Evolutionary conservation across 257 asterid species (phyloP).

Genomic region (Haberlea rhodopensis): DNA sequence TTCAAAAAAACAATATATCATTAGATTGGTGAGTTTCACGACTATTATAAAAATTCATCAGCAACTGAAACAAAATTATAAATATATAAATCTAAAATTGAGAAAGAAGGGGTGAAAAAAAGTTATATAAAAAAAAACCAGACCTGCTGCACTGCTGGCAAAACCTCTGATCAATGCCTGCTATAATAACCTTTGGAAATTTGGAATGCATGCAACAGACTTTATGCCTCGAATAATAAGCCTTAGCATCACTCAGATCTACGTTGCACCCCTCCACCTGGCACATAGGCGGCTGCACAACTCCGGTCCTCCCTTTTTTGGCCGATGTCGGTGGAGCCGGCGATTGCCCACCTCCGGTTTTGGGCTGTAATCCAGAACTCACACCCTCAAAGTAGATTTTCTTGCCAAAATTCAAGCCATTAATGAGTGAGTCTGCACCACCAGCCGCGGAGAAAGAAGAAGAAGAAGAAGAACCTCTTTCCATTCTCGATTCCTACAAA

Average conservation of each 20-base stretch:
- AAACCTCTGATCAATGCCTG: slow-evolving; percentile 87
- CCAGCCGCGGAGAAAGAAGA: slow-evolving; percentile 41
- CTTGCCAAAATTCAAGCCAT: slow-evolving; percentile 76
- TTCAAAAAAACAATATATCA: too few species aligned
- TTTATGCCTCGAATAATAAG: slow-evolving; percentile 90
- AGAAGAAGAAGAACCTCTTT: slow-evolving; percentile 58
- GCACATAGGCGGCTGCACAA: slow-evolving; percentile 63
- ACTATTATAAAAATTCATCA: too few species aligned
- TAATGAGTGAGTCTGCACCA: slow-evolving; percentile 44
- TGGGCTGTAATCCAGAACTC: slow-evolving; percentile 35
- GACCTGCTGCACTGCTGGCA: slow-evolving; percentile 99
- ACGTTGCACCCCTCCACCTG: slow-evolving; percentile 90
- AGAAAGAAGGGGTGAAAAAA: too few species aligned
- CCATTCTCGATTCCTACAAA: slow-evolving; percentile 59
- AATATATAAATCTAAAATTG: too few species aligned
- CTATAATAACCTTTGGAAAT: slow-evolving; percentile 69
- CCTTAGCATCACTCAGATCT: slow-evolving; percentile 95
- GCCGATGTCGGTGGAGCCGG: slow-evolving; percentile 50
- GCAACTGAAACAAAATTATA: too few species aligned
- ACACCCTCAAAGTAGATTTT: slow-evolving; percentile 77
- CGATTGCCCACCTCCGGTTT: slow-evolving; percentile 29
- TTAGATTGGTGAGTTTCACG: too few species aligned
- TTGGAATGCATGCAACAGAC: slow-evolving; percentile 91
- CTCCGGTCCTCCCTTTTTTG: slow-evolving; percentile 58
- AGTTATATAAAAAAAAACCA: too few species aligned